These are phyloP conservation scores for Termitomyces titanicus DNA, from an alignment of 768 basidiomycete genomes.

Conservation along the genomic window DNA sequence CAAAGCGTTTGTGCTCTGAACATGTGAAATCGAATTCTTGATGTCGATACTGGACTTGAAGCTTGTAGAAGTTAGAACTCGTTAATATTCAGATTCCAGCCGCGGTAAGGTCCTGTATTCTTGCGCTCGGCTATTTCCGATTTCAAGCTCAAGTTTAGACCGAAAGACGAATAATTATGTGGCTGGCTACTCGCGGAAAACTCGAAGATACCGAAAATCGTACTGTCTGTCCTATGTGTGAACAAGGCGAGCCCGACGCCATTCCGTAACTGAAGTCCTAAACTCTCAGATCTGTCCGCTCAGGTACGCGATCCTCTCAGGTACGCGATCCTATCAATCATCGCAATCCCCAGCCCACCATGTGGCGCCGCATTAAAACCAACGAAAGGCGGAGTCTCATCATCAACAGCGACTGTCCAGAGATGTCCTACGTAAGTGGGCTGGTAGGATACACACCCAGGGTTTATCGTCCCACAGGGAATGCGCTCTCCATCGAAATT, in stretches of 20 bases:
- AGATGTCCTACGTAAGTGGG: conserved; percentile 4
- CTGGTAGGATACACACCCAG: conserved; percentile 3
- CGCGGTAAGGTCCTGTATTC: no score
- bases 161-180: no score
- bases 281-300: neutral
- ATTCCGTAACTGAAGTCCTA: neutral
- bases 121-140: no score
- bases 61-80: no score
- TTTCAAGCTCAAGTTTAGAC: no score
- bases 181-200: neutral
- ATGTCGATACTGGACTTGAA: no score
- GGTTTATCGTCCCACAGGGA: neutral
- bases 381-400: neutral
- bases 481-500: neutral
- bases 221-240: neutral
- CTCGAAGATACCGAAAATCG: neutral
- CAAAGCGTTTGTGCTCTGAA: no score
- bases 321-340: neutral
- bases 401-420: conserved; percentile 3
- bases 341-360: conserved; percentile 1
- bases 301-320: neutral
- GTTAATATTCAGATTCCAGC: no score
- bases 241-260: neutral
- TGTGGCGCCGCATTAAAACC: conserved; percentile 1
- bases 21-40: no score